Percentiles rank a stretch among this genome's conserved stretches.
These are phyloP conservation scores for Taiwanofungus camphoratus DNA, from an alignment of 1,284 basidiomycete species.

Conservation along the genomic window DNA sequence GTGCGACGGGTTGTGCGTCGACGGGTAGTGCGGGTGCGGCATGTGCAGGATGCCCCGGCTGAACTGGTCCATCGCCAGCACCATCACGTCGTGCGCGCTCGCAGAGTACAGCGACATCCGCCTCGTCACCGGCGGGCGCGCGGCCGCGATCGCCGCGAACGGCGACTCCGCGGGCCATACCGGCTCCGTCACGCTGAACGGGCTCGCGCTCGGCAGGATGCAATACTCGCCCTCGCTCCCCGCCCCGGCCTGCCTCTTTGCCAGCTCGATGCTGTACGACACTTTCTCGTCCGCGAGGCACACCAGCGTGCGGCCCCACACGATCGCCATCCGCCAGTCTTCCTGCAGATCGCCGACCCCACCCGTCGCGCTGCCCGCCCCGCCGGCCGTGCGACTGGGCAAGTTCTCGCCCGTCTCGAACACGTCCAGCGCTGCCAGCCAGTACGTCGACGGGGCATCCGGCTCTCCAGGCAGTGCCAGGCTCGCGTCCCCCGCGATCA, in stretches of 20 bases:
- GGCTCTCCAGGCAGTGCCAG: conserved; percentile 52
- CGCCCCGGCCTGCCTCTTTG: conserved; percentile 11
- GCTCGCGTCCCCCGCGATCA: conserved; percentile 45
- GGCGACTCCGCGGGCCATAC: conserved; percentile 48
- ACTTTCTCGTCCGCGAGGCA: conserved; percentile 47
- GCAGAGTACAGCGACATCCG: conserved; percentile 41
- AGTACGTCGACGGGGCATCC: conserved; percentile 44
- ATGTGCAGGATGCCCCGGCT: conserved; percentile 63
- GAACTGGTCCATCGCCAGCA: conserved; percentile 62
- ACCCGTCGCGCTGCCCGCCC: conserved; percentile 1
- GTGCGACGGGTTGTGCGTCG: conserved; percentile 22
- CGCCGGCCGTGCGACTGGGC: conserved; percentile 39
- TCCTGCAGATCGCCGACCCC: conserved; percentile 27
- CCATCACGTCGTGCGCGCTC: conserved; percentile 45
- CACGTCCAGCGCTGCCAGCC: conserved; percentile 58
- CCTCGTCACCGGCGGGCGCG: conserved; percentile 46
- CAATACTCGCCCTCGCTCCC: conserved; percentile 11
- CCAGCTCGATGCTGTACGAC: conserved; percentile 15
- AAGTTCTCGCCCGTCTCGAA: conserved; percentile 61
- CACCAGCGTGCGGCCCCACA: conserved; percentile 59
- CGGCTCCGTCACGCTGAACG: conserved; percentile 34
- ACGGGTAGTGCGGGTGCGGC: conserved; percentile 44
- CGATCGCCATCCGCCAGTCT: conserved; percentile 63
- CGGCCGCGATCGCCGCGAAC: conserved; percentile 45
- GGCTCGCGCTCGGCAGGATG: conserved; percentile 14